Conservation (phyloP, 805 yeast genomes). For the Schizosaccharomyces octosporus region DNA sequence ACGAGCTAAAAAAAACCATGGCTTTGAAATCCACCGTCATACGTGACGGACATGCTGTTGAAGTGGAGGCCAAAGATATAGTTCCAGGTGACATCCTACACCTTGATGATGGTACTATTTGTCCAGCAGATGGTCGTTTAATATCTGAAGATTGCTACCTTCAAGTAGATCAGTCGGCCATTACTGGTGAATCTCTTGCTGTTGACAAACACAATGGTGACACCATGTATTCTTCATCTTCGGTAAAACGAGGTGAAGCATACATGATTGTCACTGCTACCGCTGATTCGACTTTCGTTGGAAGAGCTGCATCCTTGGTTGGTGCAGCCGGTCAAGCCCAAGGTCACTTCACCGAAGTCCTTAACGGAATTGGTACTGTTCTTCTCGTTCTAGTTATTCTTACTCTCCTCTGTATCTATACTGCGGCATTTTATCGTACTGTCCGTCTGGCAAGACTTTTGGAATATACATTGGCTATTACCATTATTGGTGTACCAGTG, state of each 20-base stretch:
- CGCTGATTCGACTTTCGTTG: conserved; percentile 86
- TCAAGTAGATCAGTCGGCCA: conserved; percentile 88
- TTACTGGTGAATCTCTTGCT: conserved; percentile 92
- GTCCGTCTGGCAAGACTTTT: conserved; percentile 64
- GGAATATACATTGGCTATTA: conserved; percentile 81
- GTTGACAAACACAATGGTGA: conserved; percentile 82
- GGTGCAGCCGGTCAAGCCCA: conserved; percentile 78
- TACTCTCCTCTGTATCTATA: conserved; percentile 76
- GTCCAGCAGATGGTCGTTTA: conserved; percentile 81
- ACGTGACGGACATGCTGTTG: conserved; percentile 56
- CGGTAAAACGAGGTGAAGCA: conserved; percentile 88
- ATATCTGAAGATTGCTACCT: conserved; percentile 65
- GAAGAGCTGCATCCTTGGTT: conserved; percentile 91
- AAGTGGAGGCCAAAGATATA: conserved; percentile 59
- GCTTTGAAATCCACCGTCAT: conserved; percentile 73
- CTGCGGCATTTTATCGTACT: conserved; percentile 83
- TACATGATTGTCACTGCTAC: conserved; percentile 84
- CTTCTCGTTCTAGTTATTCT: conserved; percentile 68
- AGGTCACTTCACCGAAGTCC: conserved; percentile 93
- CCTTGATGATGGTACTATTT: conserved; percentile 78
- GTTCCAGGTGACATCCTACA: conserved; percentile 90
- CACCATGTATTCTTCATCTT: conserved; percentile 69
- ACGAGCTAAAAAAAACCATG: conserved; percentile 80
- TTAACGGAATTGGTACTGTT: conserved; percentile 91
- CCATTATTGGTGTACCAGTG: conserved; percentile 94